Base-by-base conservation (phyloP, 129 eudicot species). In the Centrapalus pauciflorus region DNA sequence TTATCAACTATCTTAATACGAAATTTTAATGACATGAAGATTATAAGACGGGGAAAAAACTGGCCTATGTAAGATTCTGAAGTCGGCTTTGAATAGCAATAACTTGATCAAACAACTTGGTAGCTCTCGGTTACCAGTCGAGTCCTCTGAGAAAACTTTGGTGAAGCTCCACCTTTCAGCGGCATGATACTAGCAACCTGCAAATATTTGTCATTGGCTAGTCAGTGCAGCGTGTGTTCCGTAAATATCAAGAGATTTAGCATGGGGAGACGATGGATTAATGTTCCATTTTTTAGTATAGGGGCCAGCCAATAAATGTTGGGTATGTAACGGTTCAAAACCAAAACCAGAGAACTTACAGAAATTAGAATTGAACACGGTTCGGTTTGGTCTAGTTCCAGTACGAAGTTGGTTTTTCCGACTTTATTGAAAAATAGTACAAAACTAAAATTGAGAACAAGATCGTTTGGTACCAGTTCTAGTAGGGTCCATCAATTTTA, bases 161-260 rank as follows among this genome's bases (percentile, higher is more conserved):
- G 99, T 32, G 90, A 81, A 26, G 85, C 51, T 51, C 92, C 97
- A 25, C 93, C 92, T 77, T 72, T 89, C 67, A 86, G 76, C 14
- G 96, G 97, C 78, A 89, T 70, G 38, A 94, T 64, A 50, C 74
- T 89, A 55, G 76, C 64, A 59, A 94, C 95, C 99, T 93, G 70
- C 67, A 74, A n/a, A 45, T 10, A 29, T 41, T 54, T 62, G 12
- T 5, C 26, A 3, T 58, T 23, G 52, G 19, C 54, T 24, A 70
- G 40, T 24, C 10, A 10, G 27, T 12, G 29, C 48, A 20, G n/a
- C n/a, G n/a, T 40, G 46, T 11, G 7, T 35, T 6, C n/a, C 43
- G 43, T 8, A 7, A 28, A 32, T 1, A 12, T 5, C 17, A 19
- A 29, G 29, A 26, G 5, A 65, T 12, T 1, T 14, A 19, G 10